Base-by-base conservation (phyloP, 1,284 basidiomycete species). In the Boletus sp. region DNA sequence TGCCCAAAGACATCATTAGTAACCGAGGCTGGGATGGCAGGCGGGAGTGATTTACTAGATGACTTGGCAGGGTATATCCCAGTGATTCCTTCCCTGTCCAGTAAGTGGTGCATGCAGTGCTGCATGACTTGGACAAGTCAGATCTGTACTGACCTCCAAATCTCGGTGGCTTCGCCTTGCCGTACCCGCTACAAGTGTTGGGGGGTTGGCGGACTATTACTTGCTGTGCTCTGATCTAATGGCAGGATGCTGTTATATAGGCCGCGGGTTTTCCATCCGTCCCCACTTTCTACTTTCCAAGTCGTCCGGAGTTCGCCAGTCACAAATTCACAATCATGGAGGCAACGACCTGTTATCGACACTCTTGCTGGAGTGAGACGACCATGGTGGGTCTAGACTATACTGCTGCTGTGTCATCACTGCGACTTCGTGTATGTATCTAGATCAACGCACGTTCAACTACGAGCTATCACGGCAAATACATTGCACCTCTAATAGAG, bases 161-260 rank as follows among this genome's bases (percentile, higher is more conserved):
- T 44, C 17, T 27, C 41, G 41, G 49, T 43, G 48, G 32, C 12
- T 36, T 26, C 19, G 8, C 34, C 37, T 14, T 19, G 26, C 51
- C 52, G 60, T 44, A 25, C 35, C 51, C 30, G 38, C 41, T 37
- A 35, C 20, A 23, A 34, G 17, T 42, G 29, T 34, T 41, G 5
- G 19, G n/a, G 5, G 9, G 9, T 23, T 12, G 19, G 23, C 19
- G 39, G n/a, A 37, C 25, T 22, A 16, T 7, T 23, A 1, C 5
- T 44, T 58, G 47, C 61, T 64, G 61, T 60, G 58, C 36, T 17
- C 9, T 50, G 59, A 60, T 56, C 39, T 33, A 54, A 49, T 59
- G 32, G 23, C 47, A 10, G 41, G 38, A 17, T 17, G 19, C 37
- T 25, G 34, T 33, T 65, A 65, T 63, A 65, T 65, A 65, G 33